A percentile compares a stretch with the other conserved stretches of the same genome.
These are phyloP conservation scores for Fraxinus anomala DNA, from an alignment of 257 asterid species.

Conservation along the genomic window DNA sequence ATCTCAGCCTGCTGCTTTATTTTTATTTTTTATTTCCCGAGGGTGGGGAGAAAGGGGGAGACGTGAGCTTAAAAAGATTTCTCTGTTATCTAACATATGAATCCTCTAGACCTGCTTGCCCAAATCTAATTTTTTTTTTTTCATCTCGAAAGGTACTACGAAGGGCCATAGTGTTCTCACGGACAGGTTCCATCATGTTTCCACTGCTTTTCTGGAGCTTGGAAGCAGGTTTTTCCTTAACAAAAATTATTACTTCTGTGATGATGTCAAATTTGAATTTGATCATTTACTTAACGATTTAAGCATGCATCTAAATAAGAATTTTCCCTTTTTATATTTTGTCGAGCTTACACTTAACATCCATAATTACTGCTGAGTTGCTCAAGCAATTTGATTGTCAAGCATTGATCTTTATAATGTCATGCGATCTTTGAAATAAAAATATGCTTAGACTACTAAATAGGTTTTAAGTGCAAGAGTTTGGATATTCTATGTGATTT, in stretches of 20 bases:
- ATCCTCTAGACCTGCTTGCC: conserved; percentile 16
- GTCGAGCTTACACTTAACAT: too few species aligned
- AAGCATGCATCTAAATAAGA: not conserved
- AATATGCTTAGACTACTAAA: too few species aligned
- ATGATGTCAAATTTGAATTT: conserved; percentile 2
- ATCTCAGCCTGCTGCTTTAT: not conserved
- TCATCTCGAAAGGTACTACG: conserved; percentile 64
- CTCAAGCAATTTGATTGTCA: not conserved
- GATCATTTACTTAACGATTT: not conserved
- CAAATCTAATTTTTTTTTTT: conserved; percentile 10
- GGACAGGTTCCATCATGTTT: conserved; percentile 85
- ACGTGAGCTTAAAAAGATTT: conserved; percentile 3
- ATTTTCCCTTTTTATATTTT: conserved; percentile 8
- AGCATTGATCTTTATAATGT: too few species aligned
- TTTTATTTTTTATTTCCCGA: too few species aligned
- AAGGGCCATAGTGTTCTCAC: conserved; percentile 83
- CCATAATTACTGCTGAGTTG: too few species aligned
- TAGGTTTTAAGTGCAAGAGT: too few species aligned
- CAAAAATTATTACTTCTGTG: conserved; percentile 21
- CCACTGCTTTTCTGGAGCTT: conserved; percentile 88
- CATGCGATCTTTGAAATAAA: too few species aligned
- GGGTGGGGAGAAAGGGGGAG: too few species aligned
- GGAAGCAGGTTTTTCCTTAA: conserved; percentile 49
- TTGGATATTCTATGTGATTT: too few species aligned
- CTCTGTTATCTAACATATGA: conserved; percentile 7